Evolutionary conservation across 2,329 filamentous ascomycete genomes (phyloP), one percentile per base, ranked within the genome.

Genomic region (Cryphonectria nitschkei): DNA sequence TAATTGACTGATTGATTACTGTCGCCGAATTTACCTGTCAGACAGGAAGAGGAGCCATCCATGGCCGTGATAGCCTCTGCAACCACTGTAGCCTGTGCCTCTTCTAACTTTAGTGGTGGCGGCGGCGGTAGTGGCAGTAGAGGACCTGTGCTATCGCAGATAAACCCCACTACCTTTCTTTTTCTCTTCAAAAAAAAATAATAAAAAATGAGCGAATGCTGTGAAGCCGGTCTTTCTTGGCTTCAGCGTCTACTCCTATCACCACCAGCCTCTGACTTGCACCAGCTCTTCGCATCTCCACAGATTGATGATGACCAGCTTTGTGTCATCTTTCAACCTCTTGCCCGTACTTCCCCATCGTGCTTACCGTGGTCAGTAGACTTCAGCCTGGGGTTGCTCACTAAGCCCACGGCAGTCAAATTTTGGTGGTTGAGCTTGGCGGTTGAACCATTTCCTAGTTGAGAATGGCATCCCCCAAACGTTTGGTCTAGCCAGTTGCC

Each of bases 121-220:
- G n/a, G 14, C 19, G 29, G n/a, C 3, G 61, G 6, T n/a, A 22
- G 61, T n/a, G 22, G 46, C 46, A n/a, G 19, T n/a, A 50, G 46
- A 2, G 46, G 46, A 2, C 6, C 6, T 39, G 34, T 43, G 61
- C 39, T 64, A 64, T 64, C 26, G 54, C 54, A 26, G 41, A 43
- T 26, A 37, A 13, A 26, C 4, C 41, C 62, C 62, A 65, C 62
- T 65, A 52, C 62, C 29, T 50, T 50, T n/a, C n/a, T n/a, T n/a
- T n/a, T n/a, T n/a, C n/a, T n/a, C n/a, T n/a, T n/a, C n/a, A n/a
- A n/a, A n/a, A n/a, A n/a, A n/a, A n/a, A n/a, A n/a, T n/a, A n/a
- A n/a, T n/a, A n/a, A n/a, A 50, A 63, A 41, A 41, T 41, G 39
- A 41, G 39, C 3, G 11, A 63, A 39, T 26, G 61, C 19, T 7